Evolutionary conservation across 2,329 filamentous ascomycete species (phyloP), one percentile per base, ranked within the genome.

Genomic region (Seiridium unicorne): DNA sequence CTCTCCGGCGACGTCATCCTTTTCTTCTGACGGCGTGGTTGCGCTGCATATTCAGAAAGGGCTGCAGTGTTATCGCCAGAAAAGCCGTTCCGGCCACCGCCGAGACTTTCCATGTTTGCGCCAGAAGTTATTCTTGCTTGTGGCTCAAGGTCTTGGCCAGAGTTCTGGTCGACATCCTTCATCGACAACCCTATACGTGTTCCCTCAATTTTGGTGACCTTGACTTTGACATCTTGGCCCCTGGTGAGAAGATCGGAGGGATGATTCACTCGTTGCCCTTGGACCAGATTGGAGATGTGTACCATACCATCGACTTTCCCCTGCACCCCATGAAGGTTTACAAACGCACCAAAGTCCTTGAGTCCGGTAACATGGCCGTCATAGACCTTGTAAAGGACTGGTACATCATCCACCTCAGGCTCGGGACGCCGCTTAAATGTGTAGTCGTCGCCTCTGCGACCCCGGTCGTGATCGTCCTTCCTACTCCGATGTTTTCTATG

Each of bases 291-390:
- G 32, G 94, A 97, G 35, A 99, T 88, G 72, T 99, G 95, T 0
- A 99, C 94, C 64, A 99, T 80, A 0, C 95, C 95, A 71, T 97
- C 93, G 1, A 96, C 90, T 73, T 93, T 96, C 51, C 93, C 94
- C 68, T 84, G 88, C 1, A 99, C 89, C 18, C 93, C 90, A 65
- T 89, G 85, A n/a, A 99, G 74, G 66, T 96, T 97, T 60, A 98
- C 93, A 74, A 99, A 99, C 0, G 89, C 93, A 9, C 95, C 95
- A 76, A 98, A 99, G 63, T 97, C 92, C 69, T 97, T 98, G 58
- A 99, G 82, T 0, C 93, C 93, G 0, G 92, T 97, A 11, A 98
- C 91, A 69, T 89, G 88, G 1, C 95, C 95, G 63, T 92, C 85
- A 70, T 99, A 99, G 2, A 97, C 79, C 72, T 99, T 99, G 80